Conservation (phyloP, 345 rosid species). For the Hibiscus tridactylites region DNA sequence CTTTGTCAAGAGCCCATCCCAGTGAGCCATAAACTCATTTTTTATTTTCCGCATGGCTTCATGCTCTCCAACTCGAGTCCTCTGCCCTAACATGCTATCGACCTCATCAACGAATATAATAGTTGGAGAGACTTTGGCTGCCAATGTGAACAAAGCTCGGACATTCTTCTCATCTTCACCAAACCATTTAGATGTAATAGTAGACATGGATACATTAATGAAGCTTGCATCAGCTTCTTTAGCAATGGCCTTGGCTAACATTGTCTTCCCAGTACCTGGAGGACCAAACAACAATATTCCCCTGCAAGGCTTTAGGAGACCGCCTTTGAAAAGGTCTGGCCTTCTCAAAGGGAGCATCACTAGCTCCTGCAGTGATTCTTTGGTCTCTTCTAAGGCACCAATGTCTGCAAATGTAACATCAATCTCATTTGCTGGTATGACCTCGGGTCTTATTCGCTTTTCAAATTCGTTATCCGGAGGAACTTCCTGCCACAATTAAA, state of each 20-base stretch:
- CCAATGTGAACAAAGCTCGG: slow-evolving; percentile 81
- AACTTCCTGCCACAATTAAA: slow-evolving; percentile 40
- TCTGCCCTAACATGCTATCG: slow-evolving; percentile 96
- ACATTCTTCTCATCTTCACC: slow-evolving; percentile 98
- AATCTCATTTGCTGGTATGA: slow-evolving; percentile 75
- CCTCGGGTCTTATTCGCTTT: slow-evolving; percentile 94
- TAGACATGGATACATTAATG: slow-evolving; percentile 93
- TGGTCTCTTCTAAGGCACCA: slow-evolving; percentile 79
- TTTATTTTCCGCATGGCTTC: slow-evolving; percentile 86
- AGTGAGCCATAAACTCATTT: slow-evolving; percentile 85
- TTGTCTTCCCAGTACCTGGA: slow-evolving; percentile 96
- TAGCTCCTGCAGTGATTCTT: slow-evolving; percentile 89
- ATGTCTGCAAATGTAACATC: slow-evolving; percentile 68
- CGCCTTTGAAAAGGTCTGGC: slow-evolving; percentile 85
- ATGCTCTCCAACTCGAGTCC: slow-evolving; percentile 88
- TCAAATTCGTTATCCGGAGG: slow-evolving; percentile 91
- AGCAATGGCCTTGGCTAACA: slow-evolving; percentile 96
- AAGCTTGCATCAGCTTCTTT: slow-evolving; percentile 95
- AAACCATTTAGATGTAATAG: slow-evolving; percentile 15
- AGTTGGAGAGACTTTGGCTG: slow-evolving; percentile 86
- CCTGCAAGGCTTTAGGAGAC: slow-evolving; percentile 83
- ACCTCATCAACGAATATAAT: slow-evolving; percentile 94
- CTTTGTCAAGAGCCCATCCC: slow-evolving; percentile 85
- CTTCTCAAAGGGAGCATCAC: slow-evolving; percentile 94
- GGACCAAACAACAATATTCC: slow-evolving; percentile 98